Conservation (phyloP, 331 rosid genomes). For the Rosa hybrid region DNA sequence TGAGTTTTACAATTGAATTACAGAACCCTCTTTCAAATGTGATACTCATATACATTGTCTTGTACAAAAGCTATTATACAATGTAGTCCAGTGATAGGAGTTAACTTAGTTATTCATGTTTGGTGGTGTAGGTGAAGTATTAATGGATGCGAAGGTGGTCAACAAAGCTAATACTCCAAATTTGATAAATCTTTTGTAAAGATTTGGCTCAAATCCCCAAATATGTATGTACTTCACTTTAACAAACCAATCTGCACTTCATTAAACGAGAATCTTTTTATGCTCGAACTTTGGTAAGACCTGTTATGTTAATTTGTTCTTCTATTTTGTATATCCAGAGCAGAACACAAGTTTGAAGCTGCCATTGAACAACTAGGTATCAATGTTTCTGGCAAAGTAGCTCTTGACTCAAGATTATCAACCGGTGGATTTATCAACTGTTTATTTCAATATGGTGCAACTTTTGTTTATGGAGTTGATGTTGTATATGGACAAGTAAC, state of each 20-base stretch:
- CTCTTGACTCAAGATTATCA: constrained; percentile 93
- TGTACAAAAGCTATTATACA: too few species aligned
- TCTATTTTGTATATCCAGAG: constrained; percentile 48
- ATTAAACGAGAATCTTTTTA: constrained; percentile 5
- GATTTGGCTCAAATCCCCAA: constrained; percentile 88
- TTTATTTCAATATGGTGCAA: constrained; percentile 87
- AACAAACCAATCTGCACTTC: constrained; percentile 30
- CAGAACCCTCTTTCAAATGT: not conserved
- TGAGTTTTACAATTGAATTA: constrained; percentile 22
- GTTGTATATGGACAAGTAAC: constrained; percentile 97
- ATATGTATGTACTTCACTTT: constrained; percentile 60
- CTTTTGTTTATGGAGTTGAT: constrained; percentile 87
- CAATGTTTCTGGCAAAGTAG: constrained; percentile 77
- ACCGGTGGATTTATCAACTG: constrained; percentile 98
- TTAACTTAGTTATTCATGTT: too few species aligned
- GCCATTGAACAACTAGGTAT: constrained; percentile 78
- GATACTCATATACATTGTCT: not conserved
- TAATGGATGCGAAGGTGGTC: too few species aligned
- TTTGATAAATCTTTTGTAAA: constrained; percentile 69
- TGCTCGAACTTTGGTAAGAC: constrained; percentile 16
- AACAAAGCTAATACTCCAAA: constrained; percentile 43
- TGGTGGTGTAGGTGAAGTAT: too few species aligned
- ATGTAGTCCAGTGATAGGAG: too few species aligned
- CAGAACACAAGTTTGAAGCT: constrained; percentile 93
- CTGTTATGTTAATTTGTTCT: constrained; percentile 6